A percentile compares a stretch with the other conserved stretches of the same genome.
These are phyloP conservation scores for Flaveria brownii DNA, from an alignment of 129 eudicot species.

Conservation along the genomic window DNA sequence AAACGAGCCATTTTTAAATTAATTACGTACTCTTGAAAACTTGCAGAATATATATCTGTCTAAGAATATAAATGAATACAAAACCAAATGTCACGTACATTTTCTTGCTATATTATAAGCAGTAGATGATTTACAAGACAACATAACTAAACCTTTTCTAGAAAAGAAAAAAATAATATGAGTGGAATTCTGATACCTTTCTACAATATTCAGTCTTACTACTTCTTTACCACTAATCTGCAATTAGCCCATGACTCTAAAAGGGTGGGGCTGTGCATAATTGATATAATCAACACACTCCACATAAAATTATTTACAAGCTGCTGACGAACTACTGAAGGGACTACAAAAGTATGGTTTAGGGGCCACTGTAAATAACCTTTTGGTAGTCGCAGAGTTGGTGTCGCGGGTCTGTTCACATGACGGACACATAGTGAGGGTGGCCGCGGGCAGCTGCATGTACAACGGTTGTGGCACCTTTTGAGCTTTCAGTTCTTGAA, in stretches of 20 bases:
- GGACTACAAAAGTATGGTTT: constrained; percentile 27
- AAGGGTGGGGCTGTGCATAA: constrained; percentile 31
- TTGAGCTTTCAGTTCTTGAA: constrained; percentile 59
- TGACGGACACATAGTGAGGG: constrained; percentile 84
- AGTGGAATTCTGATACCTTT: constrained; percentile 1
- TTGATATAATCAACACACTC: constrained; percentile 19
- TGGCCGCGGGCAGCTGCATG: constrained; percentile 83
- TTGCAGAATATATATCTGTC: too few relatives aligned
- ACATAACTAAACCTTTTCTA: neutral
- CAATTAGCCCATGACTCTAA: constrained; percentile 28
- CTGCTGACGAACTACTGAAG: constrained; percentile 35
- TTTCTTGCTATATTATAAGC: neutral
- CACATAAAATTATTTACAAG: constrained; percentile 21
- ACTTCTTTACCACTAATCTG: constrained; percentile 1
- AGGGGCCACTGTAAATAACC: constrained; percentile 22
- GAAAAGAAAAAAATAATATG: neutral
- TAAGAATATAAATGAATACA: too few relatives aligned
- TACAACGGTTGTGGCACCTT: constrained; percentile 53
- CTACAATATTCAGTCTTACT: neutral
- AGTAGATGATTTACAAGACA: constrained; percentile 6
- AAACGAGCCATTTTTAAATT: too few relatives aligned
- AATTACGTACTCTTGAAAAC: too few relatives aligned
- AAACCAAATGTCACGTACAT: too few relatives aligned
- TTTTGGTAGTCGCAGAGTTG: constrained; percentile 28
- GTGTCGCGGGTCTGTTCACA: constrained; percentile 55